Base-by-base conservation (phyloP, 1,284 basidiomycete genomes). In the Crucibulum parvulum region DNA sequence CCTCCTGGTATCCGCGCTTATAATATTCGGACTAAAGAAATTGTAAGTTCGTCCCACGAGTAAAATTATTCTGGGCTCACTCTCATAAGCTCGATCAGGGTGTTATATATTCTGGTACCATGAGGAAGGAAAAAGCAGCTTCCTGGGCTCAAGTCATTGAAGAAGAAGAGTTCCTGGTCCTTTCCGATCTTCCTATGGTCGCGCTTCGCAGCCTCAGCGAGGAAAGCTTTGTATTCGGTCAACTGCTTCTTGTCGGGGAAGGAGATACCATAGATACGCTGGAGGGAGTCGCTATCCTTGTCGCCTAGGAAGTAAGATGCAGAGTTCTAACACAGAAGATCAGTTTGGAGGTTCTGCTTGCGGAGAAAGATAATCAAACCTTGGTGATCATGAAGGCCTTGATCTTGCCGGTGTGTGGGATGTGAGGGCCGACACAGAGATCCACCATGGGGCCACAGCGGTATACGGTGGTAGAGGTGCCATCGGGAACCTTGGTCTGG, bases 371-470 rank as follows among this genome's bases (percentile, higher is more conserved):
- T 11, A 38, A 24, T 62, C 78, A 39, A 50, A 93, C 94, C 83
- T 98, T 98, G 62, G 94, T 95, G 66, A 98, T 84, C 85, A 96
- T 95, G 71, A 98, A 88, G 1, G 96, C 91, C 85, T 99, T 99
- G 83, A 99, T 98, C 69, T 92, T 92, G 56, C 97, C 96, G 0
- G 97, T 98, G 78, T 99, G 95, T 7, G 98, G 96, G 62, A 99
- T 95, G 75, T 99, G 97, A 37, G 98, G 97, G 45, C 98, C 98
- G 41, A 96, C 86, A 74, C 98, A 99, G 51, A 99, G 85, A 80
- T 99, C 98, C 61, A 99, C 91, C 91, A 99, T 96, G 48, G 98
- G 96, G 36, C 98, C 98, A 75, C 98, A 99, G 57, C 96, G 94
- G 82, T 99, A 99, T 36, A 99, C 96, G 13, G 98, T 99, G 55